Evolutionary conservation across 768 basidiomycete species (phyloP), one percentile per base, ranked within the genome.

Genomic region (Thelephora ganbajun): DNA sequence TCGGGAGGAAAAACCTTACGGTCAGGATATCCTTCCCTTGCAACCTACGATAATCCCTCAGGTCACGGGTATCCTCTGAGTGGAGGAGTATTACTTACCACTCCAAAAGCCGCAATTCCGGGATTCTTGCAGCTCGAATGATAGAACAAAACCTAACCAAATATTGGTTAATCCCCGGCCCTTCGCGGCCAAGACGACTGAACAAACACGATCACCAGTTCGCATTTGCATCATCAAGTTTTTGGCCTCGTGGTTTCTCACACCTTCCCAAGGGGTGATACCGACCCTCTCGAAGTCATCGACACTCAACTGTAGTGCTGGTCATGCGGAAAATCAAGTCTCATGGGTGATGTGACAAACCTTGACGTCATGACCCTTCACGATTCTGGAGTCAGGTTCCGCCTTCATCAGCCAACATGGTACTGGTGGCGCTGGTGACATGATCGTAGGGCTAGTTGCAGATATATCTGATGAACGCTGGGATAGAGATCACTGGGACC

Each of bases 291-390:
- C 87, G 58, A 91, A 87, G 61, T 91, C 88, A 51, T 89, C 86
- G 6, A 91, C 78, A 50, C 83, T 85, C 58, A 91, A 91, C 85
- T 88, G 54, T 19, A 42, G 5, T 16, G 35, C 14, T 14, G 5
- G 18, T 46, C 44, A 35, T 45, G 30, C 30, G 34, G 19, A 11
- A 30, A 48, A 35, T 26, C 35, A 16, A 13, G 43, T 30, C 13
- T 36, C n/a, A 23, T 14, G 39, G 39, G 33, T 26, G 41, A 13
- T 20, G 35, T 39, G 5, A 56, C 56, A 47, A 46, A 69, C 87
- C 72, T 85, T 89, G 53, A 92, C 85, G 52, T 92, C 88, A 55
- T 81, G 85, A 39, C 87, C 88, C 61, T 88, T 91, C 37, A 86
- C 83, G 42, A 89, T 57, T 47, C 87, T 80, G 13, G 85, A 76